Percentiles rank a stretch among this genome's conserved stretches.
Evolutionary conservation across 2,329 filamentous ascomycete species (phyloP).

Genomic region (Cadophora sp.): DNA sequence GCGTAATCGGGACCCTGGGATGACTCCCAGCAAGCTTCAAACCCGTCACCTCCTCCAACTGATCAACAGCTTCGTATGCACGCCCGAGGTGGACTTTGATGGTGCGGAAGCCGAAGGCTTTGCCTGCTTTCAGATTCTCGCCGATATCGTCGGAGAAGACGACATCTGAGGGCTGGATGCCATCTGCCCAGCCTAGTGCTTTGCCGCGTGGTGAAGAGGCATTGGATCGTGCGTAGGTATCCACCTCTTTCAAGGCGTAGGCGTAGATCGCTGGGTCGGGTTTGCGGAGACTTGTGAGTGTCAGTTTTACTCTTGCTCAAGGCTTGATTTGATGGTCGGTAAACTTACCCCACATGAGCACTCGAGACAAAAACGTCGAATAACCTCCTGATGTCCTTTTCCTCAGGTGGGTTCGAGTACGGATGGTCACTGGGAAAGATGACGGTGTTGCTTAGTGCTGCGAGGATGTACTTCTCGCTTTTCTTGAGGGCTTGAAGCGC

Average conservation of each 20-base stretch:
- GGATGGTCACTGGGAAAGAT: constrained; percentile 80
- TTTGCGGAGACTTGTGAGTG: constrained; percentile 75
- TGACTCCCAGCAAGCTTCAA: constrained; percentile 55
- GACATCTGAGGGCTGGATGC: constrained; percentile 70
- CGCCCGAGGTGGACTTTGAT: constrained; percentile 84
- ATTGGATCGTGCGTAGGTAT: constrained; percentile 65
- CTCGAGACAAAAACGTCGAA: constrained; percentile 87
- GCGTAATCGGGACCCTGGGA: constrained; percentile 36
- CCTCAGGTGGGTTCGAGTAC: constrained; percentile 60
- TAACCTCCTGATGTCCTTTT: constrained; percentile 64
- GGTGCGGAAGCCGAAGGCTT: constrained; percentile 76
- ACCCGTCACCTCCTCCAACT: constrained; percentile 79
- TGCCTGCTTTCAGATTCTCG: constrained; percentile 85
- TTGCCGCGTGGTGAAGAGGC: constrained; percentile 47
- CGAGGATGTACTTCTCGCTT: constrained; percentile 72
- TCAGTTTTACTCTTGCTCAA: neutral
- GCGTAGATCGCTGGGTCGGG: constrained; percentile 84
- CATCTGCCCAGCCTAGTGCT: constrained; percentile 53
- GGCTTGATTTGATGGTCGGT: no score
- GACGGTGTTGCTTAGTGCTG: constrained; percentile 88
- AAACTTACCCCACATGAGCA: constrained; percentile 29
- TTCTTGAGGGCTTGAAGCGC: constrained; percentile 73
- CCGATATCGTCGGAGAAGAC: constrained; percentile 91
- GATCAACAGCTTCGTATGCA: constrained; percentile 80
- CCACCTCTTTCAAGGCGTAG: constrained; percentile 70